Evolutionary conservation across 345 rosid genomes (phyloP).

Genomic region (Raphanus sativus): DNA sequence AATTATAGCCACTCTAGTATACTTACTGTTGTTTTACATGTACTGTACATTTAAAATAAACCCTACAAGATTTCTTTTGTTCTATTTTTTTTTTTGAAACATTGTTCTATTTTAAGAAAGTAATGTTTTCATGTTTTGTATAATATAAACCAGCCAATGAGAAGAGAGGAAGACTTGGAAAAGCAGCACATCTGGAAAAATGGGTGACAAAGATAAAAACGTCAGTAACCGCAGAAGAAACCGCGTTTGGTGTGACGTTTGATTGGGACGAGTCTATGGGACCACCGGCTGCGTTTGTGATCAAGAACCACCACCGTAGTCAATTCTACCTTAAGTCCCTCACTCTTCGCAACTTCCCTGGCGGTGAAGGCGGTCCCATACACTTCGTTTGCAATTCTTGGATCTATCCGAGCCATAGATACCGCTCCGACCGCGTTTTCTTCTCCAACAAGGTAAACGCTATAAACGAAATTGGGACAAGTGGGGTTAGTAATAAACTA

Average conservation of each 20-base stretch:
- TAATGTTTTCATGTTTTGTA: neutral
- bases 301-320: conserved; percentile 65
- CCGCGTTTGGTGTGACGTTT: conserved; percentile 46
- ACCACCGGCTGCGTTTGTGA: conserved; percentile 65
- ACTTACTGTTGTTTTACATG: neutral
- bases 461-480: neutral
- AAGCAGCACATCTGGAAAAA: conserved; percentile 61
- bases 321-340: conserved; percentile 65
- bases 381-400: conserved; percentile 89
- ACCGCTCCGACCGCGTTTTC: conserved; percentile 71
- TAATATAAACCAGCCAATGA: conserved; percentile 41
- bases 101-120: neutral
- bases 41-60: neutral
- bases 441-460: conserved; percentile 80
- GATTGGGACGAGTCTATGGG: conserved; percentile 79
- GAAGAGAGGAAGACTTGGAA: conserved; percentile 54
- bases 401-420: conserved; percentile 79
- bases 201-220: conserved; percentile 53
- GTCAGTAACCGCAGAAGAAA: conserved; percentile 54
- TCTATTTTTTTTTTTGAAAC: neutral
- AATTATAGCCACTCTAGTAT: neutral
- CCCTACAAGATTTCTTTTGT: neutral
- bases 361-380: conserved; percentile 38
- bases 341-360: conserved; percentile 49
- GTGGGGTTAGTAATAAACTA: neutral